Evolutionary conservation across 1,284 basidiomycete species (phyloP).

Genomic region (Tylopilus sp.): DNA sequence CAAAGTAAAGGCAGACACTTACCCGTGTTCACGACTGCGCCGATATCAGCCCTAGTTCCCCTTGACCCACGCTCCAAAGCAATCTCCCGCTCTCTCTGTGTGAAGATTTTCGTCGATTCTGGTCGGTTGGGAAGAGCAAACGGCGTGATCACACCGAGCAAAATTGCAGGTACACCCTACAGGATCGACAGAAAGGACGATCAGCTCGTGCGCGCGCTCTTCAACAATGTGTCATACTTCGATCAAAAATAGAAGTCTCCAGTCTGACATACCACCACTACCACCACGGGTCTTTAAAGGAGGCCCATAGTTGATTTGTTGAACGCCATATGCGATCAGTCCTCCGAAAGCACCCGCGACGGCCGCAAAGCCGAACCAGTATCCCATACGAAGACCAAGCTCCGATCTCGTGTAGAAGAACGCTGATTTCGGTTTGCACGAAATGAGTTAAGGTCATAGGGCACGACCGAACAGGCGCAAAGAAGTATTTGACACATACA

Average conservation of each 20-base stretch:
- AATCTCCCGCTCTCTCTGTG: constrained; percentile 65
- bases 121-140: constrained; percentile 75
- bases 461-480: background rate
- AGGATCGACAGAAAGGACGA: background rate
- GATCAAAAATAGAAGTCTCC: constrained; percentile 73
- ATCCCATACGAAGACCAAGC: constrained; percentile 69
- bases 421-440: constrained; percentile 38
- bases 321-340: constrained; percentile 68
- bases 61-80: constrained; percentile 73
- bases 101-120: constrained; percentile 67
- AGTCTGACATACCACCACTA: constrained; percentile 36
- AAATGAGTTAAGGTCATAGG: background rate
- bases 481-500: constrained; percentile 42
- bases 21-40: constrained; percentile 67
- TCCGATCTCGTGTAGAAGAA: constrained; percentile 72
- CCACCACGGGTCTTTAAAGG: constrained; percentile 20
- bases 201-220: background rate
- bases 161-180: constrained; percentile 61
- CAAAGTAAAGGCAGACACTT: constrained; percentile 11
- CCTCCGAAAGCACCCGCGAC: constrained; percentile 80
- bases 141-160: constrained; percentile 66
- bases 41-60: constrained; percentile 61
- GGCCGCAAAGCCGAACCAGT: constrained; percentile 78
- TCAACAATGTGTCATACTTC: constrained; percentile 44
- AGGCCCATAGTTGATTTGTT: constrained; percentile 45